Evolutionary conservation across 2,329 filamentous ascomycete species (phyloP).

Genomic region (Penicillium sp.): DNA sequence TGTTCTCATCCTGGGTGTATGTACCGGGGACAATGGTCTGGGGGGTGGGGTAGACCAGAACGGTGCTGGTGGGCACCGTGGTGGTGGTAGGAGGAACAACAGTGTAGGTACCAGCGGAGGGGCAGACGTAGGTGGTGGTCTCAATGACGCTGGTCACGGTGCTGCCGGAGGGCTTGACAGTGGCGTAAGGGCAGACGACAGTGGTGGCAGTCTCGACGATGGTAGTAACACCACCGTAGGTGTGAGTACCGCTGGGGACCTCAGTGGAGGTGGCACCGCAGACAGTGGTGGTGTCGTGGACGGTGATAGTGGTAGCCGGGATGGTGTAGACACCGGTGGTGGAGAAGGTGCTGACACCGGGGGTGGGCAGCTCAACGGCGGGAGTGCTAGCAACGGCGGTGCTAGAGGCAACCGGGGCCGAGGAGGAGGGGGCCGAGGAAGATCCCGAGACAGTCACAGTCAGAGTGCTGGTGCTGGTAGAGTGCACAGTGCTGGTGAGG

Average conservation of each 20-base stretch:
- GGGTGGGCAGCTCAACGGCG: constrained; percentile 45
- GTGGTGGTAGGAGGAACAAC: constrained; percentile 66
- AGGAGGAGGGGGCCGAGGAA: constrained; percentile 17
- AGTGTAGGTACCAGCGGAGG: constrained; percentile 71
- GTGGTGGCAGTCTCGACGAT: constrained; percentile 66
- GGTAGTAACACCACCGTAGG: constrained; percentile 71
- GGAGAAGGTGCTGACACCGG: constrained; percentile 54
- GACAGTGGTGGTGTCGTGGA: constrained; percentile 67
- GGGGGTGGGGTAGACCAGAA: constrained; percentile 64
- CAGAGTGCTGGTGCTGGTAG: constrained; percentile 41
- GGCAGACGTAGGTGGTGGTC: constrained; percentile 72
- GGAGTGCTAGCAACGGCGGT: constrained; percentile 17
- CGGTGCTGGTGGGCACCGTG: constrained; percentile 52
- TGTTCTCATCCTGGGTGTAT: constrained; percentile 67
- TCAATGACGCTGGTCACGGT: constrained; percentile 66
- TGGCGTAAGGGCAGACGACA: constrained; percentile 68
- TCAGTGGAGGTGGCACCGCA: constrained; percentile 63
- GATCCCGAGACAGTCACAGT: constrained; percentile 33
- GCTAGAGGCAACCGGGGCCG: constrained; percentile 18
- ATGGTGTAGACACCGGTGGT: constrained; percentile 74
- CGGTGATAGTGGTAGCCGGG: constrained; percentile 68
- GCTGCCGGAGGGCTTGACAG: constrained; percentile 57
- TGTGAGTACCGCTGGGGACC: constrained; percentile 65
- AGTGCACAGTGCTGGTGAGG: constrained; percentile 35
- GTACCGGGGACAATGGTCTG: constrained; percentile 67